These are phyloP conservation scores for Melanogaster broomeanus DNA, from an alignment of 768 basidiomycete species.

Conservation along the genomic window DNA sequence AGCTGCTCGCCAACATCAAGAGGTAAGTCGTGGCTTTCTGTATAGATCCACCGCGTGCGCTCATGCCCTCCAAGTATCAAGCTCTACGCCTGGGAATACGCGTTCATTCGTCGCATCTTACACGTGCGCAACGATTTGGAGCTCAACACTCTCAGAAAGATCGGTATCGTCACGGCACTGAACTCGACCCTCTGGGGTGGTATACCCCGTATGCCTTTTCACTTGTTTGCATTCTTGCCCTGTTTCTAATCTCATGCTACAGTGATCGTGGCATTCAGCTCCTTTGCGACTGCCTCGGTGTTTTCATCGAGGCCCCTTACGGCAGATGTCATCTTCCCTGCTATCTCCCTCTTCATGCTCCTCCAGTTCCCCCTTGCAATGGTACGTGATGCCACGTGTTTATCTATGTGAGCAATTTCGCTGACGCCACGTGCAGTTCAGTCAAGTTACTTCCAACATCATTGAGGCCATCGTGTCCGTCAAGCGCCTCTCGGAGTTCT, in stretches of 20 bases:
- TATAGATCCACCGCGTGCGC: not conserved
- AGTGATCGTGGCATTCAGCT: constrained; percentile 80
- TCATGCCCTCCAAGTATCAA: constrained; percentile 65
- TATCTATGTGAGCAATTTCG: not conserved
- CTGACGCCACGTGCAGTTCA: constrained; percentile 45
- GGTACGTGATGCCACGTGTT: constrained; percentile 42
- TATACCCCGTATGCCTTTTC: constrained; percentile 48
- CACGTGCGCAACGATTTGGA: constrained; percentile 82
- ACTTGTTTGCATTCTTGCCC: not conserved
- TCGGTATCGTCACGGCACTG: constrained; percentile 72
- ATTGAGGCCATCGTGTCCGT: constrained; percentile 88
- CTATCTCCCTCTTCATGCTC: constrained; percentile 87
- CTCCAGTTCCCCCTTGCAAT: constrained; percentile 85
- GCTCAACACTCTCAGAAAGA: constrained; percentile 77
- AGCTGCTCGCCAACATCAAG: constrained; percentile 90
- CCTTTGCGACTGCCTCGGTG: constrained; percentile 71
- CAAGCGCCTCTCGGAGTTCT: constrained; percentile 72
- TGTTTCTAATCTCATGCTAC: constrained; percentile 1
- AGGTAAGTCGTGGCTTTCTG: constrained; percentile 42
- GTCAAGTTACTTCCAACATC: constrained; percentile 74
- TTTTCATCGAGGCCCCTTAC: constrained; percentile 72
- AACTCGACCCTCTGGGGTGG: constrained; percentile 68
- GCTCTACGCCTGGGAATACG: constrained; percentile 93
- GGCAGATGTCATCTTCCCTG: constrained; percentile 93
- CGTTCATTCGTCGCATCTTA: constrained; percentile 80